Conservation (phyloP, 2,329 filamentous ascomycete genomes). For the Trichoderma koningiopsis region DNA sequence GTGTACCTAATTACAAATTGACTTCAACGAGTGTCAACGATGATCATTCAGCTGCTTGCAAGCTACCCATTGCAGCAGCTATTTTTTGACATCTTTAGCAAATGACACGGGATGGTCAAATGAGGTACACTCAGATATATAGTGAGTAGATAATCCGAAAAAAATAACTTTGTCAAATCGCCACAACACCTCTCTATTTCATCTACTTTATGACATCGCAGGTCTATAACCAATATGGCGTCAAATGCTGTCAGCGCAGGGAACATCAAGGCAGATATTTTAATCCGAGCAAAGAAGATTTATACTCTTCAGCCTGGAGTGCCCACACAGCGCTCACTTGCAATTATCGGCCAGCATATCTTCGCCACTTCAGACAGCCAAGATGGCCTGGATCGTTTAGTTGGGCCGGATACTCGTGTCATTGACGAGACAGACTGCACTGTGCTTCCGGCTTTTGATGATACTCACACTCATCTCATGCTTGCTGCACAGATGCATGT, state of each 20-base stretch:
- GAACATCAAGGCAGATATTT: not conserved
- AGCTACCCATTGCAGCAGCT: not conserved
- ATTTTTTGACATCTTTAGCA: not conserved
- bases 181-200: not conserved
- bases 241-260: not conserved
- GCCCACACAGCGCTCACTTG: not conserved
- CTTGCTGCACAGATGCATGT: not conserved
- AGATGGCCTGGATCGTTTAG: not conserved
- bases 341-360: not conserved
- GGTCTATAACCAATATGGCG: not conserved
- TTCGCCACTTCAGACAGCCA: not conserved
- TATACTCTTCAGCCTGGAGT: not conserved
- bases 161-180: not conserved
- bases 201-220: not conserved
- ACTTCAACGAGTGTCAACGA: not conserved
- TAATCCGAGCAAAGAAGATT: not conserved
- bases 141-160: not conserved
- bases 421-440: not conserved
- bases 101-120: not conserved
- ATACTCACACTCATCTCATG: not conserved
- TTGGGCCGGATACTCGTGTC: not conserved
- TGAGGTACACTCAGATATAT: not conserved
- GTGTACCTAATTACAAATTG: not conserved
- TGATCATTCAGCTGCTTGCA: not conserved
- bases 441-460: not conserved